A percentile compares a stretch with the other conserved stretches of the same genome.
Conservation (phyloP, 2,329 filamentous ascomycete species). For the Claviceps sp. region DNA sequence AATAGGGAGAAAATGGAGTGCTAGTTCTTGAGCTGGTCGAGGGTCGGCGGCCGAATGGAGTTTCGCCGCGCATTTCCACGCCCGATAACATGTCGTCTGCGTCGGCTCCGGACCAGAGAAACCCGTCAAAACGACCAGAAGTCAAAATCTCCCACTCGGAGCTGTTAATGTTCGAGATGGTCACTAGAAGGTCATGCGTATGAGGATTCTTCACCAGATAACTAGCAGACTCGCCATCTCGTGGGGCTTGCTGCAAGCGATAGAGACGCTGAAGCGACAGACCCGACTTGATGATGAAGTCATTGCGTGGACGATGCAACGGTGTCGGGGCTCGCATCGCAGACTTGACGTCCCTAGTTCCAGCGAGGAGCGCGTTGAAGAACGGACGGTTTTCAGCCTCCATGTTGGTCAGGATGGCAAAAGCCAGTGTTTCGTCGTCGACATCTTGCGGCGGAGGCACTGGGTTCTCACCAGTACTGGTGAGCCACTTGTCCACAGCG, state of each 20-base stretch:
- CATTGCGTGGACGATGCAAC: conserved; percentile 48
- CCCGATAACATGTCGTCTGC: conserved; percentile 30
- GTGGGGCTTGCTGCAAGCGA: conserved; percentile 55
- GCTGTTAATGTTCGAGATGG: conserved; percentile 72
- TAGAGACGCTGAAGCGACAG: conserved; percentile 77
- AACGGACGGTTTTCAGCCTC: conserved; percentile 60
- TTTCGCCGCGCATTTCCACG: conserved; percentile 39
- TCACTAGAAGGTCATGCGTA: conserved; percentile 76
- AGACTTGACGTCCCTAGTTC: conserved; percentile 41
- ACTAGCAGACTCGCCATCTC: conserved; percentile 74
- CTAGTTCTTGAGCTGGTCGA: conserved; percentile 30
- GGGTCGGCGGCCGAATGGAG: conserved; percentile 29
- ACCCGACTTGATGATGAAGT: conserved; percentile 62
- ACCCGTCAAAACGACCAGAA: conserved; percentile 89
- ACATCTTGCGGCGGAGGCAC: conserved; percentile 73
- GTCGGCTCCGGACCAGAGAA: conserved; percentile 86
- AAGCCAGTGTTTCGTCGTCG: conserved; percentile 85
- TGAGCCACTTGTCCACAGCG: conserved; percentile 86
- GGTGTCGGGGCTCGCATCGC: conserved; percentile 56
- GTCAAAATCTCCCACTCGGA: conserved; percentile 96
- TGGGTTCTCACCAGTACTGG: conserved; percentile 59
- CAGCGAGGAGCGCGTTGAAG: conserved; percentile 67
- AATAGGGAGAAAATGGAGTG: conserved; percentile 37
- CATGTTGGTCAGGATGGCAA: conserved; percentile 84
- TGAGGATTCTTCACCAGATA: conserved; percentile 73